Base-by-base conservation (phyloP, 208 protist genomes). In the Leishmania martiniquensis region DNA sequence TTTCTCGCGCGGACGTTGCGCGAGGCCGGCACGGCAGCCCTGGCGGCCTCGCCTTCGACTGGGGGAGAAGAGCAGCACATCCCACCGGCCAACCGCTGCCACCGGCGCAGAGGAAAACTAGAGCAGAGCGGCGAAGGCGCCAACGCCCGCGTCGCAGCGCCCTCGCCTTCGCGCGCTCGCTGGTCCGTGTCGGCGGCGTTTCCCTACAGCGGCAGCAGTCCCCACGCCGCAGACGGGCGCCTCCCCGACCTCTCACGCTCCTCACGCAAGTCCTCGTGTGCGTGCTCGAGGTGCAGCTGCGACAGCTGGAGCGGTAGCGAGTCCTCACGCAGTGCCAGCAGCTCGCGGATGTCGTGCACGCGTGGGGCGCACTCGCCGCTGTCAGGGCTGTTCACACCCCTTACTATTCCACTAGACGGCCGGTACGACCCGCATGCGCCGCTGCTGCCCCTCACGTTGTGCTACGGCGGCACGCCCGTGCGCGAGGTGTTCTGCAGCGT, bases 381-480 rank as follows among this genome's bases (percentile, higher is more conserved):
- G 44, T 57, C 49, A 29, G n/a, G 15, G 13, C 57, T 17, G 20
- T 51, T 69, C 47, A 78, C 55, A 34, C 78, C 78, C 29, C 69
- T 83, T 20, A 78, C 68, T 0, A 70, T 75, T 12, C 78, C 78
- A 20, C 63, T 66, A 22, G 70, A 76, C n/a, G 63, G 69, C 1
- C 29, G 7, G 6, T 84, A 80, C 70, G 22, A 84, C 63, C 75
- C 80, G 17, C 70, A 60, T 39, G 75, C 75, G n/a, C 75, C 59
- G 44, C 34, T 73, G 69, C 74, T 68, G 34, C 77, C 80, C 10
- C 62, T 84, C 65, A 57, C 66, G 80, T 47, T 59, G 55, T 84
- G 80, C 80, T 84, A 84, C 75, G 80, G 66, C 25, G 70, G 77
- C 62, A 60, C 75, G 0, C 57, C 29, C 6, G 77, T 75, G 20